phyloP scores from a whole-genome alignment of 257 asterid species.

The Capsicum baccatum region DNA sequence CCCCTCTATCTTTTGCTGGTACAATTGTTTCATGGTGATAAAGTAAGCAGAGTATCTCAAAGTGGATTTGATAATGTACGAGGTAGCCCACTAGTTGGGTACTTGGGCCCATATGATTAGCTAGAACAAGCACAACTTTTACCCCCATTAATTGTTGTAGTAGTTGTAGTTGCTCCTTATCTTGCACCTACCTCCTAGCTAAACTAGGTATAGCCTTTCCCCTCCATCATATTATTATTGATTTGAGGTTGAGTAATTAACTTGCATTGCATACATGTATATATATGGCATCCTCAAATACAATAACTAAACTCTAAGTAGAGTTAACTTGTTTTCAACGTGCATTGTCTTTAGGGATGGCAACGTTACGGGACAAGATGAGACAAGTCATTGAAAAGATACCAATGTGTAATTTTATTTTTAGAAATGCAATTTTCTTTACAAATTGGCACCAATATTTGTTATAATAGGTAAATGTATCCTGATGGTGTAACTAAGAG shows the following conservation, averaged over 20 bases:
- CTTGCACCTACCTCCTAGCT: not conserved
- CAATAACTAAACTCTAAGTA: not conserved
- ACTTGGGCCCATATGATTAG: constrained; percentile 13
- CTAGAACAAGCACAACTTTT: not conserved
- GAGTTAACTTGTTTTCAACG: not conserved
- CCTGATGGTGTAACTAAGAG: too few relatives aligned
- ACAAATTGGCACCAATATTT: too few relatives aligned
- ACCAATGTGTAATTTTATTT: too few relatives aligned
- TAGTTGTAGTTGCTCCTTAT: not conserved
- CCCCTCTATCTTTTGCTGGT: too few relatives aligned
- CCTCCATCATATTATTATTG: not conserved
- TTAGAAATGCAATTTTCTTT: too few relatives aligned
- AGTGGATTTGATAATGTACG: not conserved
- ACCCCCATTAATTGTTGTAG: not conserved
- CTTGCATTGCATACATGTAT: not conserved
- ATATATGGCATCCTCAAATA: not conserved
- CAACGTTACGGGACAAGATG: too few relatives aligned
- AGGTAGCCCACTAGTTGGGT: constrained; percentile 12
- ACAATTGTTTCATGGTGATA: not conserved
- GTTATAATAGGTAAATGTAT: too few relatives aligned
- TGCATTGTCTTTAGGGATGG: not conserved
- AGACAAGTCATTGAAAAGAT: too few relatives aligned
- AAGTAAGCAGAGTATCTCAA: not conserved
- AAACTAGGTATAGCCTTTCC: not conserved
- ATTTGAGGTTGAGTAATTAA: not conserved